phyloP scores from a whole-genome alignment of 441 rosid species.

The Syzygium syzygioides region DNA sequence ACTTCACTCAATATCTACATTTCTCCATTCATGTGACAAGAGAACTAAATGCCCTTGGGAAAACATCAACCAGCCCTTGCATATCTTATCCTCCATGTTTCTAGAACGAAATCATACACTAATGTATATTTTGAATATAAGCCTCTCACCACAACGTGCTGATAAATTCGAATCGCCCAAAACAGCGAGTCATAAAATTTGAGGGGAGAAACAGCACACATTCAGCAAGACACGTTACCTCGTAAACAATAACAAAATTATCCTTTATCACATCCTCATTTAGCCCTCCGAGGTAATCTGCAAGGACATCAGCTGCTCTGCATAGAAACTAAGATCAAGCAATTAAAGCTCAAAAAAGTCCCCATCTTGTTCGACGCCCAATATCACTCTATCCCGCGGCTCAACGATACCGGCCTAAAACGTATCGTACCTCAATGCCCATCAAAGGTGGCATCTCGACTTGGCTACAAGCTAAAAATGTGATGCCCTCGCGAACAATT shows the following conservation, averaged over 20 bases:
- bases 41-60: neutral
- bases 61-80: neutral
- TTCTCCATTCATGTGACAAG: neutral
- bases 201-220: neutral
- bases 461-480: conserved; percentile 90
- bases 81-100: neutral
- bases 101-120: neutral
- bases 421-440: conserved; percentile 73
- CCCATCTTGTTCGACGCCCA: neutral
- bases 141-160: neutral
- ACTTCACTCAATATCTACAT: neutral
- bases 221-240: conserved; percentile 32
- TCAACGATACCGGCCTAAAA: neutral
- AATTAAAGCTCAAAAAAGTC: neutral
- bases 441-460: conserved; percentile 97
- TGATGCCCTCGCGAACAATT: conserved; percentile 78
- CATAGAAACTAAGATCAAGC: conserved; percentile 58
- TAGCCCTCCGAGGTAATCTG: conserved; percentile 89
- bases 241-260: conserved; percentile 91
- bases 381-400: neutral
- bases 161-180: neutral
- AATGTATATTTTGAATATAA: neutral
- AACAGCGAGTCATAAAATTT: neutral
- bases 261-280: conserved; percentile 92
- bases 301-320: conserved; percentile 83